Base-by-base conservation (phyloP, 2,329 filamentous ascomycete species). In the Cryphonectria parasitica region DNA sequence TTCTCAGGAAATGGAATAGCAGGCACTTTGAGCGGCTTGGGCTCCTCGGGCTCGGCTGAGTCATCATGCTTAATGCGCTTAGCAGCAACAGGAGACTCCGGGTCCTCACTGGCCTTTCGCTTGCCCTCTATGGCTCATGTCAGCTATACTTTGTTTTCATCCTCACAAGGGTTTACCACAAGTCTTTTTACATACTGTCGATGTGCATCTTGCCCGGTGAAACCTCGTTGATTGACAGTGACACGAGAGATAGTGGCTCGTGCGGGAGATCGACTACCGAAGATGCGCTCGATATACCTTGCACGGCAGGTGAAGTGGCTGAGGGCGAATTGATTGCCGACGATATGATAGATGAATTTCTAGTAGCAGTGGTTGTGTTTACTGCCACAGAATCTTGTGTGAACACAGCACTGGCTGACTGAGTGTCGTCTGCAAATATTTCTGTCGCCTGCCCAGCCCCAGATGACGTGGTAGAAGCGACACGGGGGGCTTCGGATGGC, bases 1-100 rank as follows among this genome's bases (percentile, higher is more conserved):
- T 97, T 98, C 81, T 97, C 94, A 1, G 94, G 94, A 77, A 96
- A 98, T 1, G 92, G 93, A 49, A 97, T 93, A 25, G 77, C 75
- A 6, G 90, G 88, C 75, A 90, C 90, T 74, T 87, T 85, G 8
- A 82, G 79, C 71, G 86, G 88, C 22, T 85, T 83, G 8, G 36
- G 36, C 34, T 43, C 41, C 39, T 68, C 66, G 10, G 82, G 79
- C 74, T 88, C 82, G 63, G 79, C 76, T 5, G 80, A 80, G 65
- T 83, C 80, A 69, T 80, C 79, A 70, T 86, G 84, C 80, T 92
- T 92, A 56, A 89, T 78, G 75, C 91, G 87, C 81, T 95, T 95
- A 25, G 85, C 80, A 65, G 88, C 87, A 64, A 86, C 85, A 28
- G 88, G 86, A 66, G 88, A 90, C 69, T 86, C 82, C 62, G 89